A percentile compares a stretch with the other conserved stretches of the same genome.
Evolutionary conservation across 176 grass and related monocot species (phyloP).

Genomic region (Aegilops tauschii): DNA sequence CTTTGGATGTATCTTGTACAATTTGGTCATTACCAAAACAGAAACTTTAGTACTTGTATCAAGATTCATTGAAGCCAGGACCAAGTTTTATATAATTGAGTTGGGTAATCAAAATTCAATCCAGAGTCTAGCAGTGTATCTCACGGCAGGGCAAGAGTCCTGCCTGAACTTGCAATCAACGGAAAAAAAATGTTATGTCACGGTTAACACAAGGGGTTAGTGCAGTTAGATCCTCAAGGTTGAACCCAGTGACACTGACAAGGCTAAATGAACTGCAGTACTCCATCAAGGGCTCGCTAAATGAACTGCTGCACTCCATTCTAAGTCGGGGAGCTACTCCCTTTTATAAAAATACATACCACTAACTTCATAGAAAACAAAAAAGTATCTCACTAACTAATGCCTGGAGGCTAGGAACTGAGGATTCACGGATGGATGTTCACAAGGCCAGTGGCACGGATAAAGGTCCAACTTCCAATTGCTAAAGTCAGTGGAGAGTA

Average conservation of each 20-base stretch:
- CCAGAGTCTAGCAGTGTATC: not conserved
- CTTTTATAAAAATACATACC: not conserved
- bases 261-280: not conserved
- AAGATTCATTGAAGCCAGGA: not conserved
- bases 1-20: not conserved
- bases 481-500: not conserved
- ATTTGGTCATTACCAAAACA: not conserved
- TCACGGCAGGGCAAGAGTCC: not conserved
- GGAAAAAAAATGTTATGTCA: not conserved
- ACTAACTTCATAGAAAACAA: not conserved
- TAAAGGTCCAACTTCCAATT: not conserved
- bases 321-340: not conserved
- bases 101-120: not conserved
- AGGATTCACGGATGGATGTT: not conserved
- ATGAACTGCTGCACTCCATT: too few relatives aligned
- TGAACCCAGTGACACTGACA: not conserved
- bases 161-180: not conserved
- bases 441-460: not conserved
- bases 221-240: not conserved
- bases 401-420: not conserved
- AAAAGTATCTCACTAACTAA: too few relatives aligned
- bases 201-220: not conserved
- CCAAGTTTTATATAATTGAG: not conserved
- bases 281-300: not conserved
- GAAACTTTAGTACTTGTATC: not conserved